Evolutionary conservation across 768 basidiomycete species (phyloP), one percentile per base, ranked within the genome.

Genomic region (Paxillus ammoniavirescens): DNA sequence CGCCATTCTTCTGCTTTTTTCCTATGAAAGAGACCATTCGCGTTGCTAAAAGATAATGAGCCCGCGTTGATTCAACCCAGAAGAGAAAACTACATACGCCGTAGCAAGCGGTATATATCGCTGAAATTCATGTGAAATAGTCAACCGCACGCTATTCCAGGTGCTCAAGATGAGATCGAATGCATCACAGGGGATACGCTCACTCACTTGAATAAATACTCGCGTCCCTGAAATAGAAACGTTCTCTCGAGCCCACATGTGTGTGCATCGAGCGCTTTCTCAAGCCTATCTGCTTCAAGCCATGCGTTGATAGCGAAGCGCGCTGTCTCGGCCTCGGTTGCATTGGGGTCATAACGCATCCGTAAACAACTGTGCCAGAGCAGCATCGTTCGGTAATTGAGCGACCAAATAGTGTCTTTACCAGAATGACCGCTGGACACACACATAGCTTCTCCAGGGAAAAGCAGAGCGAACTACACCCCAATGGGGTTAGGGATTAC

Each of bases 121-220:
- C 62, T 77, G 82, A 61, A 87, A 88, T 57, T 87, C 87, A 57
- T 86, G 79, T 6, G 83, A 82, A 45, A 91, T 82, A 57, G 77
- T 82, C 81, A 84, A 84, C 30, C 87, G 79, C 35, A 80, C 83
- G 61, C 89, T 91, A 52, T n/a, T 5, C 18, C 21, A 42, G 12
- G 43, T 9, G 13, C 38, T 62, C 21, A 54, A 42, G 26, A 37
- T 33, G 42, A 48, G 52, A 45, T 47, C 38, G 9, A 21, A 49
- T 45, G 42, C 43, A n/a, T 45, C 41, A 40, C 31, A 49, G 49
- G 37, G 28, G 36, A 42, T 21, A 21, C 13, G 47, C 40, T 12
- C 23, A 71, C 86, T 67, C 65, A 89, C 89, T 89, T 89, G 75
- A 89, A 90, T 26, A 91, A 73, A 60, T 81, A 86, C 59, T 90